Base-by-base conservation (phyloP, 495 filamentous ascomycete species). In the Penicillium antarcticum region DNA sequence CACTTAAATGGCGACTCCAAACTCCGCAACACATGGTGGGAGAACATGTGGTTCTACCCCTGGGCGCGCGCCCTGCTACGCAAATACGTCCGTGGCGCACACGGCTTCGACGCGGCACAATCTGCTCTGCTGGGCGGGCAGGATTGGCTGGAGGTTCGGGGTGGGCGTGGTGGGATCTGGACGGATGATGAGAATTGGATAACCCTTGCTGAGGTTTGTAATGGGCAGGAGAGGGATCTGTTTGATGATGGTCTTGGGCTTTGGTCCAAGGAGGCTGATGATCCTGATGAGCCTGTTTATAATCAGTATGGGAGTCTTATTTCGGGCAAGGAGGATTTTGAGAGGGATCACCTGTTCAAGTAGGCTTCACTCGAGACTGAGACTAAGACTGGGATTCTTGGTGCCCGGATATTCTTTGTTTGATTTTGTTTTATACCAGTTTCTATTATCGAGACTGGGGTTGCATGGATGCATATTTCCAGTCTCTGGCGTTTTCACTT, bases 81-180 rank as follows among this genome's bases (percentile, higher is more conserved):
- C 24, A 73, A 70, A 45, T 75, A 78, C 52, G 65, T 82, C 21
- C 73, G 79, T 40, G 69, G 62, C 6, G 60, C 75, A 17, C 72
- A 68, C 23, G 72, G 69, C 5, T 69, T 71, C 8, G 65, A 72
- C 13, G 74, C 72, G 0, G 70, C 69, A 4, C 71, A 78, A 35
- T 72, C 66, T 1, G 66, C 77, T 1, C 67, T 73, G 4, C 62
- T 71, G 1, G 80, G 76, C 4, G 80, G 77, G 3, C 72, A 80
- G 42, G 62, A 67, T 4, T 77, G 72, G 76, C 79, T 79, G 77
- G 76, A 82, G 54, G 59, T 66, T 43, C 68, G 79, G 13, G 81
- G 81, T 3, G 80, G 80, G 1, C 69, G 70, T 18, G 81, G 80
- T 1, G 83, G 83, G n/a, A 65, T 81, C 14, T 86, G 83, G 82